Evolutionary conservation across 1,284 basidiomycete species (phyloP).

Genomic region (Trichosporon sp.): DNA sequence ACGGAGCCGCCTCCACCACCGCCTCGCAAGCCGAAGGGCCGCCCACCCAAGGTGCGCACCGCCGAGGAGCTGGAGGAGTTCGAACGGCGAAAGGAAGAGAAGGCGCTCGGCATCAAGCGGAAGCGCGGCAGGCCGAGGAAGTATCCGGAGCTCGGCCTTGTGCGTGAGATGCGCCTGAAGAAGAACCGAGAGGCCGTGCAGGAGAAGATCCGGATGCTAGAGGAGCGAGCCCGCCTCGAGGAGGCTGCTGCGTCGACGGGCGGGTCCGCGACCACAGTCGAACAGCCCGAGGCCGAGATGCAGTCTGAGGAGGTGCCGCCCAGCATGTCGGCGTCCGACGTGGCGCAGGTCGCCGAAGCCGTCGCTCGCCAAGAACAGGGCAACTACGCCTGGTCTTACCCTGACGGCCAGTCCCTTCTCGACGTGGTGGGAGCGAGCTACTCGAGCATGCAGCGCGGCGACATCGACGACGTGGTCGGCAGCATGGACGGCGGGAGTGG

Average conservation of each 20-base stretch:
- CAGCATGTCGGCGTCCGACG: slow-evolving; percentile 5
- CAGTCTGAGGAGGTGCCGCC: background rate
- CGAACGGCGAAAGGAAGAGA: slow-evolving; percentile 30
- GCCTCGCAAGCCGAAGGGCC: slow-evolving; percentile 21
- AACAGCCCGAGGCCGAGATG: background rate
- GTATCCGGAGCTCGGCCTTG: slow-evolving; percentile 40
- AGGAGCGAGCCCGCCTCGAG: slow-evolving; percentile 14
- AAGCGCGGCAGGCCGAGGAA: slow-evolving; percentile 41
- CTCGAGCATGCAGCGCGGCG: slow-evolving; percentile 3
- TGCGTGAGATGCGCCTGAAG: slow-evolving; percentile 46
- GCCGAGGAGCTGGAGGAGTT: slow-evolving; percentile 36
- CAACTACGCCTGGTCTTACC: slow-evolving; percentile 28
- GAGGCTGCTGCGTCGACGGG: background rate
- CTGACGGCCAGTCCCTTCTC: slow-evolving; percentile 34
- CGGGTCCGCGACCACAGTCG: background rate
- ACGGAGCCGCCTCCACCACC: slow-evolving; percentile 19
- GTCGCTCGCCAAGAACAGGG: slow-evolving; percentile 19
- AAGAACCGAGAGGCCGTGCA: slow-evolving; percentile 38
- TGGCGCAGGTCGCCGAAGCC: slow-evolving; percentile 19
- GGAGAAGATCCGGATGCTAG: slow-evolving; percentile 28
- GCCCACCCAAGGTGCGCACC: slow-evolving; percentile 39
- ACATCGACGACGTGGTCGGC: background rate
- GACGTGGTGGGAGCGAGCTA: slow-evolving; percentile 29
- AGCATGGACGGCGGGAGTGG: slow-evolving; percentile 4
- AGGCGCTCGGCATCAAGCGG: slow-evolving; percentile 32